A percentile compares a stretch with the other conserved stretches of the same genome.
Evolutionary conservation across 306 rosid genomes (phyloP).

Genomic region (Leucaena leucocephala): DNA sequence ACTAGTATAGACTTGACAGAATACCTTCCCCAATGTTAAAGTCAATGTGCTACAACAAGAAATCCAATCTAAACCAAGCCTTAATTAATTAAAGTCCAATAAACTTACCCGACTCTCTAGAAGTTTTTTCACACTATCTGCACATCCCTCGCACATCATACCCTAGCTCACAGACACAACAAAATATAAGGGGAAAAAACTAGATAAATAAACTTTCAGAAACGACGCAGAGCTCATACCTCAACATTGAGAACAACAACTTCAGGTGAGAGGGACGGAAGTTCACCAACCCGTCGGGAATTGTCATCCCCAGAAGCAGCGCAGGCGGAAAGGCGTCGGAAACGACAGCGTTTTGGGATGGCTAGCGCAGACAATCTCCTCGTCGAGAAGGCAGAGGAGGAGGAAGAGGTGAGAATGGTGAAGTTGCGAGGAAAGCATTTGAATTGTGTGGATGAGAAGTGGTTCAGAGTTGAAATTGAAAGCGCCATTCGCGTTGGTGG

Average conservation of each 20-base stretch:
- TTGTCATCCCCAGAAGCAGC: conserved; percentile 47
- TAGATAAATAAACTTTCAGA: background rate
- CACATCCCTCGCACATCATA: conserved; percentile 85
- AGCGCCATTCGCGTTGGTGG: background rate
- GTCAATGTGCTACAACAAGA: background rate
- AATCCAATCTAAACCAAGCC: background rate
- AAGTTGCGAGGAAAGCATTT: conserved; percentile 16
- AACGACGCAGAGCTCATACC: conserved; percentile 37
- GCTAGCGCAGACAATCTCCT: conserved; percentile 26
- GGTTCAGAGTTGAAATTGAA: conserved; percentile 14
- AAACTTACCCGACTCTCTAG: conserved; percentile 70
- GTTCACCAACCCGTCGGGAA: conserved; percentile 41
- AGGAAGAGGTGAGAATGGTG: conserved; percentile 30
- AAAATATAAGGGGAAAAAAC: background rate
- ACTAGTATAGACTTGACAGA: background rate
- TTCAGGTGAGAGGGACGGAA: conserved; percentile 41
- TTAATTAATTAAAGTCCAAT: background rate
- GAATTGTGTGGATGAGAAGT: conserved; percentile 32
- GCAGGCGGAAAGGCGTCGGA: conserved; percentile 40
- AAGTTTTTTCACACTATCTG: conserved; percentile 72
- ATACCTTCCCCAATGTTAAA: background rate
- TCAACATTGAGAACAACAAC: conserved; percentile 63
- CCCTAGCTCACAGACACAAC: conserved; percentile 37
- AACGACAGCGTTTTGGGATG: conserved; percentile 31
- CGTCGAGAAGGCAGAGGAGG: conserved; percentile 20